phyloP scores from a whole-genome alignment of 2,329 filamentous ascomycete species.

The Xylariaceae sp. region DNA sequence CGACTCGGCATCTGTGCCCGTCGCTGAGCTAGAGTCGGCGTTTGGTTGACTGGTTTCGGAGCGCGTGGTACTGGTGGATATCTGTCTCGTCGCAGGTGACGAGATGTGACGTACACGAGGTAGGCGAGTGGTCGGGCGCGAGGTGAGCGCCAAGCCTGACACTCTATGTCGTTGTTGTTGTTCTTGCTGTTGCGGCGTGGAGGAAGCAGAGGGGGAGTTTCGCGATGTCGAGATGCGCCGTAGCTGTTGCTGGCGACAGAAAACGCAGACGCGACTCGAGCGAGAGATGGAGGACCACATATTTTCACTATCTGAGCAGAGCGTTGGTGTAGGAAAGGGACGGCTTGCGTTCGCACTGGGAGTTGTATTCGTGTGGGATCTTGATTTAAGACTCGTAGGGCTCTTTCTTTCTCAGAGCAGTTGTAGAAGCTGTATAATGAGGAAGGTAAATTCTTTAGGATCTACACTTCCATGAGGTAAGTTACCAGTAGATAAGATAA shows the following conservation, averaged over 20 bases:
- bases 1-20: background rate
- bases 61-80: background rate
- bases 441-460: too few species aligned
- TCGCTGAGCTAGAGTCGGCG: background rate
- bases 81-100: background rate
- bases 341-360: background rate
- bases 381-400: too few species aligned
- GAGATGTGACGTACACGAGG: background rate
- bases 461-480: too few species aligned
- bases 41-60: background rate
- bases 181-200: background rate
- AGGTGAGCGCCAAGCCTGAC: background rate
- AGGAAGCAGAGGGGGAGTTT: background rate
- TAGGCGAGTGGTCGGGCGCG: background rate
- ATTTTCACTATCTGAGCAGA: background rate
- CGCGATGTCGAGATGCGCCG: conserved; percentile 7
- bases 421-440: too few species aligned
- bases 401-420: too few species aligned
- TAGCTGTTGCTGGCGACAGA: conserved; percentile 23
- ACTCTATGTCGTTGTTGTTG: background rate
- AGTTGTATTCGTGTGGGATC: background rate
- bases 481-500: too few species aligned
- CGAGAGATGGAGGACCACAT: background rate
- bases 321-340: background rate
- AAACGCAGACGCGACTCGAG: conserved; percentile 29